Base-by-base conservation (phyloP, 2,329 filamentous ascomycete genomes). In the Fusarium bulbicola region DNA sequence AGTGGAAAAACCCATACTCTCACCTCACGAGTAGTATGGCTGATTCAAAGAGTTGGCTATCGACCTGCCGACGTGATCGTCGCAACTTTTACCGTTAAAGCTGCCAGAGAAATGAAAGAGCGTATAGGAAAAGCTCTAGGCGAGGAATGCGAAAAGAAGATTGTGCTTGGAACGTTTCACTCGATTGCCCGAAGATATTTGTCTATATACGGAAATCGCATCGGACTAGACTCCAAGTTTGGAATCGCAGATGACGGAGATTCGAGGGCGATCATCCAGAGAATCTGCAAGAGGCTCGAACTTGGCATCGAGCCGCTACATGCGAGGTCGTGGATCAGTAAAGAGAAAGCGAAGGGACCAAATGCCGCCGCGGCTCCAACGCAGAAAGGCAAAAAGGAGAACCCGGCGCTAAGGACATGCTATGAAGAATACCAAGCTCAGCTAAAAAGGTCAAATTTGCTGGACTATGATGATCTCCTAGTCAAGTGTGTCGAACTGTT, bases 81-180 rank as follows among this genome's bases (percentile, higher is more conserved):
- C 67, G 96, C 95, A 70, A 98, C 95, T 0, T 99, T 99, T 80
- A 99, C 96, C 5, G 95, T 97, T 81, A 98, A 98, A 81, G 95
- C 96, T 2, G 94, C 95, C 24, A 89, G 86, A 24, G 95, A 98
- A 84, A 99, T 99, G 95, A 94, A 95, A 78, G 91, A 94, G 78
- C 90, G 95, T 13, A 93, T 98, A 63, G 90, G 91, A 1, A 92
- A 88, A 66, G 87, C 93, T n/a, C 86, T 98, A n/a, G 95, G 95
- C 3, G 88, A 92, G 68, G 91, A 91, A 11, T 84, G 91, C 21
- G 93, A 95, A 79, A 91, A 88, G 61, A 93, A 91, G 77, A 86
- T 99, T 72, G 89, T 98, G 37, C 85, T 99, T 8, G 95, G 95
- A 24, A 99, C 96, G 0, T 98, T 99, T 76, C 95, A 99, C 83